These are phyloP conservation scores for Salpingoeca rosetta DNA, from an alignment of 78 protist genomes.

Conservation along the genomic window DNA sequence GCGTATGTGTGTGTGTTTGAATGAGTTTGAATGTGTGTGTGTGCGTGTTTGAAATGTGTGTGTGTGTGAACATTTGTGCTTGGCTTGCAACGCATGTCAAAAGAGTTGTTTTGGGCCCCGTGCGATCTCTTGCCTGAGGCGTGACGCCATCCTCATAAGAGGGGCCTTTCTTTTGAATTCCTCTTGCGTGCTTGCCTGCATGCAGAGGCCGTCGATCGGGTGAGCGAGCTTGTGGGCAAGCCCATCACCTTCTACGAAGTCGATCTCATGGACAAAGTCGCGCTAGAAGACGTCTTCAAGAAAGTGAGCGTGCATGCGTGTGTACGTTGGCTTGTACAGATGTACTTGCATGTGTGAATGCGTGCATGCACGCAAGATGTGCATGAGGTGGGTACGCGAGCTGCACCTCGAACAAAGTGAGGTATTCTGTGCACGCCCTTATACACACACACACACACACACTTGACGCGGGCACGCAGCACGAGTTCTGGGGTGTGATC, in stretches of 20 bases:
- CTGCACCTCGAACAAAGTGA: too few relatives aligned
- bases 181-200: background rate
- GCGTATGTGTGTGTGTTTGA: background rate
- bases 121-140: too few relatives aligned
- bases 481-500: conserved; percentile 41
- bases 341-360: too few relatives aligned
- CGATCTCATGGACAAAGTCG: conserved; percentile 54
- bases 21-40: background rate
- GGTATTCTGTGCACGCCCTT: too few relatives aligned
- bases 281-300: conserved; percentile 45
- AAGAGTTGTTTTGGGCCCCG: too few relatives aligned
- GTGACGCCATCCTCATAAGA: background rate
- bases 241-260: conserved; percentile 5
- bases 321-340: too few relatives aligned
- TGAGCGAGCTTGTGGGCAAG: conserved; percentile 62
- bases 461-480: too few relatives aligned
- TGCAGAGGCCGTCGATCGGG: conserved; percentile 47
- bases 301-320: too few relatives aligned
- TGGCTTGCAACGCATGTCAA: too few relatives aligned
- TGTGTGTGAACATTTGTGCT: background rate
- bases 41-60: background rate
- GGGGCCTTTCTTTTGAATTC: background rate
- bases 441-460: too few relatives aligned
- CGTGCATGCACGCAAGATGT: too few relatives aligned
- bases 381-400: too few relatives aligned